Percentiles rank a stretch among this genome's conserved stretches.
These are phyloP conservation scores for Nannochloris sp. DNA, from an alignment of 139 green algal genomes.

Conservation along the genomic window DNA sequence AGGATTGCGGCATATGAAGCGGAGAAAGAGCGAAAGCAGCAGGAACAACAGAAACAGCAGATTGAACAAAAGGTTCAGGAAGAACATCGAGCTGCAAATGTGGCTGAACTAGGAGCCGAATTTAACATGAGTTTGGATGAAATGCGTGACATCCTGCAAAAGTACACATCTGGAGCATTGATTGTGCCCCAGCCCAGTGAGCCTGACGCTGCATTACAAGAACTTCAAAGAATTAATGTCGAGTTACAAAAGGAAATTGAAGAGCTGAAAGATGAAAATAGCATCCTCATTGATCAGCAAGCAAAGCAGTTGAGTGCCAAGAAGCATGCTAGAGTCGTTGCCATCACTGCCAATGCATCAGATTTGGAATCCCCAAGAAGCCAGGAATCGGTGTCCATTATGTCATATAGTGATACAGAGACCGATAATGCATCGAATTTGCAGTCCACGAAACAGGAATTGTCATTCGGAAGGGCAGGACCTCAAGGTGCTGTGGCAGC, in stretches of 20 bases:
- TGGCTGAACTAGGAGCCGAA: not conserved
- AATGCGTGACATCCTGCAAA: slow-evolving; percentile 7
- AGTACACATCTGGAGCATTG: slow-evolving; percentile 25
- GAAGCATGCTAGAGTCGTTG: not conserved
- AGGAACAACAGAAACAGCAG: not conserved
- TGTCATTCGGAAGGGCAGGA: not conserved
- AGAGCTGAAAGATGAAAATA: slow-evolving; percentile 29
- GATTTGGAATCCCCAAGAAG: not conserved
- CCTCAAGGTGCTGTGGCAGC: slow-evolving; percentile 4
- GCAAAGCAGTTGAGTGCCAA: not conserved
- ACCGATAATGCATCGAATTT: not conserved
- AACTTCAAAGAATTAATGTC: slow-evolving; percentile 5
- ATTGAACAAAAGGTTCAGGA: not conserved
- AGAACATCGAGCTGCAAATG: not conserved
- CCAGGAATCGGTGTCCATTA: slow-evolving; percentile 7
- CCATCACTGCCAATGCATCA: not conserved
- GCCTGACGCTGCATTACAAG: slow-evolving; percentile 1
- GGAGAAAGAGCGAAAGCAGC: not conserved
- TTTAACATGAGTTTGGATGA: slow-evolving; percentile 7
- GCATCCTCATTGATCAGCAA: slow-evolving; percentile 4
- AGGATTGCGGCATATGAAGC: not conserved
- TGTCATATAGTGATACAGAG: slow-evolving; percentile 8
- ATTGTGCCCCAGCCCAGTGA: slow-evolving; percentile 6
- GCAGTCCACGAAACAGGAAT: not conserved
- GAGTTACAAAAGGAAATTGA: slow-evolving; percentile 33